Evolutionary conservation across 2,329 filamentous ascomycete genomes (phyloP), one percentile per base, ranked within the genome.

Genomic region (Polychaeton citri): DNA sequence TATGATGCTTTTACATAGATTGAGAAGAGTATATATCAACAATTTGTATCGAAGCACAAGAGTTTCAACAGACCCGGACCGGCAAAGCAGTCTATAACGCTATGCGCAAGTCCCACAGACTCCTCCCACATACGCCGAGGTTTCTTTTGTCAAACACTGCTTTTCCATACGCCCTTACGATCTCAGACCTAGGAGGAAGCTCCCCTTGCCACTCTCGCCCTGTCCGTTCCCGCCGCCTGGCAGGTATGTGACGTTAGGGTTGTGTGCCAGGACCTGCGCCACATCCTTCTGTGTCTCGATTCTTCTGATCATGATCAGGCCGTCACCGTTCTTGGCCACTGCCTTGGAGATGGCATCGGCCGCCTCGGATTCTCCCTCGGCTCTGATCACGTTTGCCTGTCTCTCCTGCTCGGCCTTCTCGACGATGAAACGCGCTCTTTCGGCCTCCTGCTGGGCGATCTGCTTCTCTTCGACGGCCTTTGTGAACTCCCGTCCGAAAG

Each of bases 381-480:
- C 90, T 38, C 90, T 77, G 63, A 98, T 98, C 54, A 98, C 90
- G 66, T 90, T 96, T 51, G 90, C 90, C 68, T 98, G 90, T 53
- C 90, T 75, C 69, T 98, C 90, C 70, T 98, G 90, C 74, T 98
- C 90, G 42, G 90, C 90, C 62, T 85, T 85, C 74, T 98, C 90
- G 60, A 98, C 90, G 50, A 98, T 92, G 70, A 98, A 98, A 48
- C 90, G 76, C 33, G 90, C 90, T 47, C 90, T 76, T 72, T 98
- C 90, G 45, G 90, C 90, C 58, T 98, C 90, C 66, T 98, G 90
- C 68, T 98, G 90, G 38, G 90, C 90, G 61, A 98, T 98, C 72
- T 98, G 90, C 78, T 98, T 98, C 76, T 98, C 90, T 69, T 98
- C 90, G 54, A 98, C 90, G 46, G 90, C 90, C 63, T 84, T 83